phyloP scores from a whole-genome alignment of 306 rosid genomes.

The Carpinus viminea region DNA sequence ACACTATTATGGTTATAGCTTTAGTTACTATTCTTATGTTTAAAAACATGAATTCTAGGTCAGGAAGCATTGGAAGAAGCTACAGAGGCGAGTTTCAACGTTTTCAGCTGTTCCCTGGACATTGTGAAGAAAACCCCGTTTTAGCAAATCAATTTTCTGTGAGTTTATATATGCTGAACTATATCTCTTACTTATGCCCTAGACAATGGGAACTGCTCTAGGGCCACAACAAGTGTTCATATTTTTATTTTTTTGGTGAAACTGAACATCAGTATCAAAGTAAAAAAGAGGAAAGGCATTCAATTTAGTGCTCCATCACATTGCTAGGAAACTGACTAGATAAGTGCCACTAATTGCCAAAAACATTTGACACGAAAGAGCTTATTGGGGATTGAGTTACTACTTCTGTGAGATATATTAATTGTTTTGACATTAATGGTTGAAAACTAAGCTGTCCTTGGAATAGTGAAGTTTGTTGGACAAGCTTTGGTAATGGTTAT shows the following conservation, averaged over 20 bases:
- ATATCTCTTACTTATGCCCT: neutral
- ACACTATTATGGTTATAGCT: neutral
- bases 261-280: neutral
- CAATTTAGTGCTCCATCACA: neutral
- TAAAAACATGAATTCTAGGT: slow-evolving; percentile 42
- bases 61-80: slow-evolving; percentile 95
- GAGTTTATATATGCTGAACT: slow-evolving; percentile 33
- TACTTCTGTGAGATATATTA: neutral
- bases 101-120: slow-evolving; percentile 73
- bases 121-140: slow-evolving; percentile 77
- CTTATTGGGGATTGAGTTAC: neutral
- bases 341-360: neutral
- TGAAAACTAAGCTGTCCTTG: neutral
- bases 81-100: slow-evolving; percentile 87
- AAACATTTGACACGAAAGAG: neutral
- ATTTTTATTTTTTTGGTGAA: neutral
- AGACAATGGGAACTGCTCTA: neutral
- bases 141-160: slow-evolving; percentile 94
- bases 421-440: neutral
- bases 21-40: slow-evolving; percentile 1
- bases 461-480: neutral
- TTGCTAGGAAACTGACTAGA: neutral
- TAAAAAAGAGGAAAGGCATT: neutral
- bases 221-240: neutral
- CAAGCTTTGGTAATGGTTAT: neutral